These are phyloP conservation scores for Populus tomentosa DNA, from an alignment of 441 rosid genomes.

Conservation along the genomic window DNA sequence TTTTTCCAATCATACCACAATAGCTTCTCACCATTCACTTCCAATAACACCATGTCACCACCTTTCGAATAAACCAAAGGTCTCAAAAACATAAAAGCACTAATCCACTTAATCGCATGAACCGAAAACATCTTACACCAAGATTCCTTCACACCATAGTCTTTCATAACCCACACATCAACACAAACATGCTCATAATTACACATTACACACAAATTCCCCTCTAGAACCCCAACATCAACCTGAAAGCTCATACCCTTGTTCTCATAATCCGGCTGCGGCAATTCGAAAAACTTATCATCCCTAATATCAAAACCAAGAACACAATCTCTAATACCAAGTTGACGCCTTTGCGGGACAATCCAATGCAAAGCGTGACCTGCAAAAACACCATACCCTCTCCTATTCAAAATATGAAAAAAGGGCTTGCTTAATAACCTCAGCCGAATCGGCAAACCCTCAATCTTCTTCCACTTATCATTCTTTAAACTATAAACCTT, in stretches of 20 bases:
- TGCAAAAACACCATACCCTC: conserved; percentile 56
- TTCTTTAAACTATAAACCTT: conserved; percentile 46
- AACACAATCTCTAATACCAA: conserved; percentile 28
- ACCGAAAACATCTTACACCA: conserved; percentile 49
- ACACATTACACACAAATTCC: conserved; percentile 40
- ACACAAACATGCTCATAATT: conserved; percentile 21
- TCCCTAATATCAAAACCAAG: conserved; percentile 52
- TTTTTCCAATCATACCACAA: no score
- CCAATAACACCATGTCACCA: conserved; percentile 9
- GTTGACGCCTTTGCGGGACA: conserved; percentile 42
- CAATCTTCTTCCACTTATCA: conserved; percentile 13
- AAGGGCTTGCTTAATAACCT: not conserved
- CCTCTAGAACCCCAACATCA: conserved; percentile 57
- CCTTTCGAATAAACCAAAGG: conserved; percentile 49
- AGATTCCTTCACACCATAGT: conserved; percentile 48
- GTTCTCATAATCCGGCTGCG: conserved; percentile 36
- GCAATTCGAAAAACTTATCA: conserved; percentile 32
- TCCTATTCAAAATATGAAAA: conserved; percentile 30
- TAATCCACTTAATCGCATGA: conserved; percentile 19
- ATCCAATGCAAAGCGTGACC: conserved; percentile 58
- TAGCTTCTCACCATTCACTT: no score
- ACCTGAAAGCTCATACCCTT: conserved; percentile 31
- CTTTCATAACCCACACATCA: conserved; percentile 66
- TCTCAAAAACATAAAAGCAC: conserved; percentile 30
- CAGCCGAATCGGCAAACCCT: not conserved